Conservation (phyloP, 2,329 filamentous ascomycete species). For the Alternaria solani region DNA sequence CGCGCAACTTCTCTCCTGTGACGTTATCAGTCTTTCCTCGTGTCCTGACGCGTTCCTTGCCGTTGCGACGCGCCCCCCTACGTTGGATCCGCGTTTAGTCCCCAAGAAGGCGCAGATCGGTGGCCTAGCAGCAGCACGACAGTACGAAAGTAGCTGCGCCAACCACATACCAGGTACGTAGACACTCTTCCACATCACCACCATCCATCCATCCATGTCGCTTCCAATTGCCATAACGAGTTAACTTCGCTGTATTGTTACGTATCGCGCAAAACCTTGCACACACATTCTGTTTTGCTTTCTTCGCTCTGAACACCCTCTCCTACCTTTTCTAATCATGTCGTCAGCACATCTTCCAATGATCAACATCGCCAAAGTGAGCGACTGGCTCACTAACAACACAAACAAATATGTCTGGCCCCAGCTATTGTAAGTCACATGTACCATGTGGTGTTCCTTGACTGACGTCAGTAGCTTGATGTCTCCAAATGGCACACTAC, state of each 20-base stretch:
- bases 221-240: background rate
- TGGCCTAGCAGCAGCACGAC: conserved; percentile 14
- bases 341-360: conserved; percentile 38
- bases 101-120: conserved; percentile 8
- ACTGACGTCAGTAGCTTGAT: conserved; percentile 51
- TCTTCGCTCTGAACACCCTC: conserved; percentile 7
- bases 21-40: conserved; percentile 6
- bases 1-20: conserved; percentile 6
- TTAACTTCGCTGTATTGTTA: background rate
- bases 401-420: conserved; percentile 55
- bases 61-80: conserved; percentile 1
- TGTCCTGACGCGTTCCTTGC: background rate
- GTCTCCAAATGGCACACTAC: conserved; percentile 60
- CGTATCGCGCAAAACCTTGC: background rate
- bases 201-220: conserved; percentile 9
- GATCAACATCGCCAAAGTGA: conserved; percentile 56
- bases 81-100: background rate
- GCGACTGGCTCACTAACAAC: conserved; percentile 56
- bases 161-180: conserved; percentile 26
- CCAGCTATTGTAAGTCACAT: conserved; percentile 52
- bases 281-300: background rate
- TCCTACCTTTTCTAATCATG: conserved; percentile 22
- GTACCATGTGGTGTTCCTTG: background rate
- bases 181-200: conserved; percentile 4
- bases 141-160: conserved; percentile 18